These are phyloP conservation scores for Stylosanthes scabra DNA, from an alignment of 331 rosid genomes.

Conservation along the genomic window DNA sequence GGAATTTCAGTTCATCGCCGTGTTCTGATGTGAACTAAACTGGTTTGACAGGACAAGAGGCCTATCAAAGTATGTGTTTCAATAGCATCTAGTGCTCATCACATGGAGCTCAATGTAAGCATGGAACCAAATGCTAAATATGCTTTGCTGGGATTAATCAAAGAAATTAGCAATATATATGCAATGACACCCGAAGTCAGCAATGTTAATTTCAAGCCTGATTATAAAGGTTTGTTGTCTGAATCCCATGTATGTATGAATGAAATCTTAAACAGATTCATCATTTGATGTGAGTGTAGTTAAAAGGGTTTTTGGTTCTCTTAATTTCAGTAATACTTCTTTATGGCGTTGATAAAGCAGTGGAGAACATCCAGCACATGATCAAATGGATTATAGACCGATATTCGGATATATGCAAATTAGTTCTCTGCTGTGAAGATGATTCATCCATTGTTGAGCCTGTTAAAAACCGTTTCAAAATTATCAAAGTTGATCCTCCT, in stretches of 20 bases:
- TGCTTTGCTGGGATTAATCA: slow-evolving; percentile 85
- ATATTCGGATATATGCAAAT: slow-evolving; percentile 71
- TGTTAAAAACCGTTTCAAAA: slow-evolving; percentile 64
- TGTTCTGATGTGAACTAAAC: slow-evolving; percentile 25
- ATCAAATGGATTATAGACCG: slow-evolving; percentile 93
- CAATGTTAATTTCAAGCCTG: slow-evolving; percentile 54
- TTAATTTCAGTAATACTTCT: slow-evolving; percentile 69
- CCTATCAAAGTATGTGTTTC: slow-evolving; percentile 71
- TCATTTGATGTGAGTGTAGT: slow-evolving; percentile 32
- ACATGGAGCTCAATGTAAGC: slow-evolving; percentile 75
- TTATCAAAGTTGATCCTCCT: slow-evolving; percentile 68
- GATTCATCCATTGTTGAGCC: slow-evolving; percentile 60
- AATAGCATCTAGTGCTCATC: slow-evolving; percentile 73
- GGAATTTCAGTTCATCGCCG: slow-evolving; percentile 5
- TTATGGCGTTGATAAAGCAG: slow-evolving; percentile 76
- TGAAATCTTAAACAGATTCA: slow-evolving; percentile 18
- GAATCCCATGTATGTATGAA: slow-evolving; percentile 3
- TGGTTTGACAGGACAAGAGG: slow-evolving; percentile 69
- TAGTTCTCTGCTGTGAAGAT: slow-evolving; percentile 79
- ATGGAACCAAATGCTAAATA: slow-evolving; percentile 74
- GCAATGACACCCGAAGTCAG: slow-evolving; percentile 73
- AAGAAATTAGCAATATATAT: slow-evolving; percentile 71
- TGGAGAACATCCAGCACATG: slow-evolving; percentile 75
- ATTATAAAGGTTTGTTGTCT: slow-evolving; percentile 69
- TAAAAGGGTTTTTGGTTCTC: slow-evolving; percentile 25